Conservation (phyloP, 441 rosid genomes). For the Gossypium trilobum region DNA sequence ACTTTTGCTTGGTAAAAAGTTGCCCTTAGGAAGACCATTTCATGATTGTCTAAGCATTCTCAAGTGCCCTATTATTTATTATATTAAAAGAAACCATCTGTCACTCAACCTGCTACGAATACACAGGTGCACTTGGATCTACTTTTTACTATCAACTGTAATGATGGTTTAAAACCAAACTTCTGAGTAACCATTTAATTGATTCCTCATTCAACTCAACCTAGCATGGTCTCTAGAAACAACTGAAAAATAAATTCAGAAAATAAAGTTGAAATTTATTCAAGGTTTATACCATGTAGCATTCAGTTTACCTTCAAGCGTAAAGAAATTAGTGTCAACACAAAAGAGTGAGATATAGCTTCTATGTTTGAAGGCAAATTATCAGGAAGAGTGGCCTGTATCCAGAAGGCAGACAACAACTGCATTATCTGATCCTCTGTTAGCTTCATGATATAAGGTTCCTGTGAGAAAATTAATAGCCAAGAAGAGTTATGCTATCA, state of each 20-base stretch:
- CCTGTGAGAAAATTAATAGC: constrained; percentile 38
- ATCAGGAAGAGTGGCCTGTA: constrained; percentile 69
- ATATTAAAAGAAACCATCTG: not conserved
- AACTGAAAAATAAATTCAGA: not conserved
- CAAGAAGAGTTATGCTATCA: not conserved
- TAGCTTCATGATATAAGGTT: constrained; percentile 60
- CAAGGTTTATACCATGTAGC: not conserved
- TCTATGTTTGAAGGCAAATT: constrained; percentile 76
- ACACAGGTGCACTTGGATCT: not conserved
- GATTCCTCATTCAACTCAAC: not conserved
- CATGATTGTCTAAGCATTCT: not conserved
- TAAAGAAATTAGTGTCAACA: constrained; percentile 58
- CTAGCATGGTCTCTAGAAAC: not conserved
- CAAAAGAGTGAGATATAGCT: constrained; percentile 83
- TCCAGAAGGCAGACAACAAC: constrained; percentile 83
- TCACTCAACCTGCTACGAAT: not conserved
- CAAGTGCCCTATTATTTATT: not conserved
- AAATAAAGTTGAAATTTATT: not conserved
- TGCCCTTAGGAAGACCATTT: not conserved
- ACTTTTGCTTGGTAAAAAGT: not conserved
- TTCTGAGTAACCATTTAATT: not conserved
- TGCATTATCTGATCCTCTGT: constrained; percentile 86
- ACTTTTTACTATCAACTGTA: not conserved
- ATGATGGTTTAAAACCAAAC: not conserved
- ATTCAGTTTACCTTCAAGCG: constrained; percentile 46